Base-by-base conservation (phyloP, 139 green algal genomes). In the Picocystis salinarum region DNA sequence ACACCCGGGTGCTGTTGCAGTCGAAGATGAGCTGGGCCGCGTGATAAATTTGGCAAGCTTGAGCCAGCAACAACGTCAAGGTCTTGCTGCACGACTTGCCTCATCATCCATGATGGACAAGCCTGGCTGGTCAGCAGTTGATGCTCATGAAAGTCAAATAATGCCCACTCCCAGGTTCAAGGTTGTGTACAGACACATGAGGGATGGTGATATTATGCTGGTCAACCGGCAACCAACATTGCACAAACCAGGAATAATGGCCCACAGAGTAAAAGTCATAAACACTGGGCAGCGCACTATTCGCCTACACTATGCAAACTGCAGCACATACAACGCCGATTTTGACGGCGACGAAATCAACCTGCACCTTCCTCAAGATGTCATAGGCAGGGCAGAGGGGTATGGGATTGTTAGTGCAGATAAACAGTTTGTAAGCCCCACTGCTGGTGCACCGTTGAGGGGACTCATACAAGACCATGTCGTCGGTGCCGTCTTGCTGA, bases 311-410 rank as follows among this genome's bases (percentile, higher is more conserved):
- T 98, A 98, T 60, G 79, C 88, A 48, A 98, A 98, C 73, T 98
- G 88, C 70, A 58, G 76, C 28, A 86, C 77, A 30, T 37, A 72
- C 54, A 75, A 73, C 40, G 62, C 65, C 2, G 88, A 98, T 58
- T 98, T 98, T 71, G 88, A 98, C 50, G 88, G 88, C 1, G 88
- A 98, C 51, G 88, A 98, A 60, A 96, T 98, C 67, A 98, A 98
- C 71, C 61, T 98, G 51, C 88, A 98, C 48, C 57, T 98, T 34
- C 87, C 87, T 0, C 85, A 93, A 64, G 86, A 94, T 62, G 66
- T 86, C 29, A 44, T 82, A 17, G 76, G 64, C 1, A 61, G 87
- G 4, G 74, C 87, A 0, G 88, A 98, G 66, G 87, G 77, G n/a
- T 89, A 91, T 53, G 62, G 59, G 40, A 91, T 98, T 39, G 80